These are phyloP conservation scores for Nidularia pulvinata DNA, from an alignment of 768 basidiomycete genomes.

Conservation along the genomic window DNA sequence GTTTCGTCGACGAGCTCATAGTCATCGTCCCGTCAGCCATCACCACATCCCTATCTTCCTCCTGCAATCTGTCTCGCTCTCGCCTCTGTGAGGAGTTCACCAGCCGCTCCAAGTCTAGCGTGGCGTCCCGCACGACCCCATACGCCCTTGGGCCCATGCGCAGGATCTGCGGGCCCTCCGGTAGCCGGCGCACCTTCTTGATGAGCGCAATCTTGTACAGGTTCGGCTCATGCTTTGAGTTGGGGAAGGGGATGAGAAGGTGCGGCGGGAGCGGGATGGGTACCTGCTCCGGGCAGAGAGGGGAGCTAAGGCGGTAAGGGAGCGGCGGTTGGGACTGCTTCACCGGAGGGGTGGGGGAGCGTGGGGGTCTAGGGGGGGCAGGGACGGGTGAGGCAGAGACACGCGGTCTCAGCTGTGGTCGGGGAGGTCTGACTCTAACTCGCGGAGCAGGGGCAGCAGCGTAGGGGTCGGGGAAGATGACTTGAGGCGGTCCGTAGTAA, in stretches of 20 bases:
- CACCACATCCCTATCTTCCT: neutral
- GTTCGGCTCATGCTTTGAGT: neutral
- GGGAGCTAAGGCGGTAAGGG: neutral
- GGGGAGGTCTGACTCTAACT: too few relatives aligned
- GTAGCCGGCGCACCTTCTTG: neutral
- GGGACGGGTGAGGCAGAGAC: neutral
- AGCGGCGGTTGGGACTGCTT: neutral
- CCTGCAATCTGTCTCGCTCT: too few relatives aligned
- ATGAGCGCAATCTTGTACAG: neutral
- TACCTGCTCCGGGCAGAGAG: neutral
- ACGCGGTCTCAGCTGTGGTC: neutral
- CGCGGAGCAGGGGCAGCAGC: neutral
- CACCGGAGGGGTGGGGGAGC: too few relatives aligned
- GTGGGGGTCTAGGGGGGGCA: neutral
- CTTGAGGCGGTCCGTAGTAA: too few relatives aligned
- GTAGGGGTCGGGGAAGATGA: too few relatives aligned
- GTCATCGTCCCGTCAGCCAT: too few relatives aligned
- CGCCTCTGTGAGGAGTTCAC: too few relatives aligned
- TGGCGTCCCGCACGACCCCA: neutral
- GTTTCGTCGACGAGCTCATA: too few relatives aligned
- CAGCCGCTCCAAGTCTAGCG: neutral
- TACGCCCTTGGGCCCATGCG: neutral
- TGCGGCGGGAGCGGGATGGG: neutral
- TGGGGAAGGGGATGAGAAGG: too few relatives aligned
- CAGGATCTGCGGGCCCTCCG: neutral